Evolutionary conservation across 2,329 filamentous ascomycete genomes (phyloP), one percentile per base, ranked within the genome.

Genomic region (Purpureocillium takamizusanense): DNA sequence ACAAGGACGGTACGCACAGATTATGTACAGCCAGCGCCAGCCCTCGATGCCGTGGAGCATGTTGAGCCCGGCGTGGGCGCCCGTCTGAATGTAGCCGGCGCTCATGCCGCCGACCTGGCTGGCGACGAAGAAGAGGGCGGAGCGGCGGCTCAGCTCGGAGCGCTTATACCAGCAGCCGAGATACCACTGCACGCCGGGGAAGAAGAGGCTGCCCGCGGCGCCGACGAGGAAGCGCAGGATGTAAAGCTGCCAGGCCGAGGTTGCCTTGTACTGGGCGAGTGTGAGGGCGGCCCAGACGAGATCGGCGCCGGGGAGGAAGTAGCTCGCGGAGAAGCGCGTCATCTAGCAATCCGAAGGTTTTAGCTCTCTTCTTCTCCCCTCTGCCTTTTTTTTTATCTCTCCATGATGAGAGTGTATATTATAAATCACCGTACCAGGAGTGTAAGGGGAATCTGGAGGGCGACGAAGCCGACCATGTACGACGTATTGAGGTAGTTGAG

Each of bases 401-500:
- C 21, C 21, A 10, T 25, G 6, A n/a, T n/a, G n/a, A n/a, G n/a
- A n/a, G n/a, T n/a, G n/a, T n/a, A n/a, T n/a, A n/a, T n/a, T n/a
- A n/a, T n/a, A n/a, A n/a, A n/a, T n/a, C n/a, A n/a, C n/a, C n/a
- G n/a, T 25, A 25, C 21, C 21, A 25, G 10, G 6, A 25, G 21
- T 10, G 21, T 25, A 5, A 25, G 21, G 21, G 46, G 45, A 21
- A 49, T 43, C 30, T 47, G 45, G 11, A 44, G 21, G 4, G 39
- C 41, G 15, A 47, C 42, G 32, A 35, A 47, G n/a, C 46, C 46
- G 7, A 49, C 41, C 39, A 45, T 46, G 30, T 46, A 51, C 7
- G 45, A 46, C 4, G 72, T 67, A 40, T 52, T 51, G 42, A 61
- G 46, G 36, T 74, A 70, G 43, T 76, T 75, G 21, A 75, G 61